Percentiles rank a stretch among this genome's conserved stretches.
Evolutionary conservation across 2,329 filamentous ascomycete genomes (phyloP).

Genomic region (Fusarium sp.): DNA sequence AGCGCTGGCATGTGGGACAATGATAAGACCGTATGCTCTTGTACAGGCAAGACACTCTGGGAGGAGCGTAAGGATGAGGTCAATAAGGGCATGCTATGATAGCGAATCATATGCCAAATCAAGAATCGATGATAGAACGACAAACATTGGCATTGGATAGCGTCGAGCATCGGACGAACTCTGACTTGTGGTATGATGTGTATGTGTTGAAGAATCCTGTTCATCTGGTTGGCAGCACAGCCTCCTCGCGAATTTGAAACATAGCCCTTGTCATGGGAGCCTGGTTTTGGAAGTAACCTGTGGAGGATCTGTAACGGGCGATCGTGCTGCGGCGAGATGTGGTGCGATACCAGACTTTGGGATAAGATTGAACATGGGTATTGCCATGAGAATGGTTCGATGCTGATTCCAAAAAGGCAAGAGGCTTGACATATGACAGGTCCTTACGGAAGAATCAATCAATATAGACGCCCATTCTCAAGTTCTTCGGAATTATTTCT

Average conservation of each 20-base stretch:
- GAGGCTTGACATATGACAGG: background rate
- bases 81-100: constrained; percentile 87
- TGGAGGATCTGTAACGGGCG: constrained; percentile 28
- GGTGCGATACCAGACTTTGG: constrained; percentile 38
- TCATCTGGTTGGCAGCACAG: constrained; percentile 12
- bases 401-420: constrained; percentile 23
- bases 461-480: constrained; percentile 1
- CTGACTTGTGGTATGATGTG: constrained; percentile 35
- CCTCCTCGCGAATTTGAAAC: constrained; percentile 38
- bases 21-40: constrained; percentile 97
- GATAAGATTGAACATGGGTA: constrained; percentile 37
- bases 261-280: constrained; percentile 9
- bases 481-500: constrained; percentile 3
- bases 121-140: constrained; percentile 9
- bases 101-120: constrained; percentile 19
- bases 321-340: constrained; percentile 31
- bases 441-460: constrained; percentile 8
- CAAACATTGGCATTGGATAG: constrained; percentile 8
- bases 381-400: constrained; percentile 39
- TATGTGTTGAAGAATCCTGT: constrained; percentile 6
- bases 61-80: constrained; percentile 94
- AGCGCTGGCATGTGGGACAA: constrained; percentile 99
- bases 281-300: constrained; percentile 14
- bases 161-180: constrained; percentile 18
- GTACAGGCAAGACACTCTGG: constrained; percentile 98